Evolutionary conservation across 179 eudicot species (phyloP), one percentile per base, ranked within the genome.

Genomic region (Sideroxylon spinosum): DNA sequence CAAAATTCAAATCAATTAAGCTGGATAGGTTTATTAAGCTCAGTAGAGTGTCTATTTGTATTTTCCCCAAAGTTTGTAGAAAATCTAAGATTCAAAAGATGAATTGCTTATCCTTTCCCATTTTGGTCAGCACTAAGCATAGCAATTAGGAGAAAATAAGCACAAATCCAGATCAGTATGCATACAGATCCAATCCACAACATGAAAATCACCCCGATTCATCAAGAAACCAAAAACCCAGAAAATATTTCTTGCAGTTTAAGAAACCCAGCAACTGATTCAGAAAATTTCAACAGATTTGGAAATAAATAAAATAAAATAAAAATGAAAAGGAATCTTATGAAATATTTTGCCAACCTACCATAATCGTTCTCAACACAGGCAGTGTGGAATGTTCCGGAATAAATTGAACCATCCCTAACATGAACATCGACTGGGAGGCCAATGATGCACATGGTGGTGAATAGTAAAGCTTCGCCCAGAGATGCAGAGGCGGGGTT

Each of bases 371-470:
- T 70, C 9, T 92, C 86, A 44, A 90, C 62, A 56, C 87, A 85
- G 23, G 96, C 96, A 67, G 98, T 86, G 83, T 89, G 86, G 84
- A 96, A 94, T 25, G 87, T 90, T 75, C 99, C 99, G 63, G 94
- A 86, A 82, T 84, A 95, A 76, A 95, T 55, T 1, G 97, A 92
- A 63, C 94, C 96, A 73, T 96, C 98, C 68, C 79, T 92, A 74
- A 87, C 80, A 78, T 91, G 89, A 85, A 94, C 98, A 60, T 96
- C 94, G 53, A 94, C 99, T 9, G 93, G 89, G 32, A 89, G 86
- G 68, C 97, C 97, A 86, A 96, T 79, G 78, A 94, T 92, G 83
- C 84, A 87, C 89, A 94, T 90, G 73, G 97, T 96, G 70, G 93
- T 79, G 20, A 87, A 87, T 0, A 96, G 84, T 66, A 96, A 81